Conservation (phyloP, 495 filamentous ascomycete genomes). For the Wilcoxina mikolae region DNA sequence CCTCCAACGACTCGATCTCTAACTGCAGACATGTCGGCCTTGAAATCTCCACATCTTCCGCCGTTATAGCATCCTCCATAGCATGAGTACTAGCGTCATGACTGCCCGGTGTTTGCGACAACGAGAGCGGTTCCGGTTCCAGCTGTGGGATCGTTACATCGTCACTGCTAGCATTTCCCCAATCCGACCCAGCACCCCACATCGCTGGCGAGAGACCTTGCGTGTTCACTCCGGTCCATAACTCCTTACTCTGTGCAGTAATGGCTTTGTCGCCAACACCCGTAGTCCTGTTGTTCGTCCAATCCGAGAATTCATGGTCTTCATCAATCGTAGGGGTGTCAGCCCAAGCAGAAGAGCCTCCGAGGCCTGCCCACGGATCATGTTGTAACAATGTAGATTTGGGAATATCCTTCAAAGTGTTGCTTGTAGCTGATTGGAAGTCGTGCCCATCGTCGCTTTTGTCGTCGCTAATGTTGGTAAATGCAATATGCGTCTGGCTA, state of each 20-base stretch:
- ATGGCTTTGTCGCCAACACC: not conserved
- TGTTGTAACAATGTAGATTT: constrained; percentile 7
- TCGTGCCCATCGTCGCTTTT: not conserved
- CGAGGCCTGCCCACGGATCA: constrained; percentile 20
- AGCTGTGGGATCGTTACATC: not conserved
- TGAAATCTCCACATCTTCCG: not conserved
- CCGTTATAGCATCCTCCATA: not conserved
- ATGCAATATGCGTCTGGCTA: not conserved
- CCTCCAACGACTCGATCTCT: not conserved
- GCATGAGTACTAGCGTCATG: not conserved
- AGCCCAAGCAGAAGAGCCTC: constrained; percentile 21
- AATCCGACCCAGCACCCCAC: constrained; percentile 23
- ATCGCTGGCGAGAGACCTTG: not conserved
- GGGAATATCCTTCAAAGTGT: not conserved
- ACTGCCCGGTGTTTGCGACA: not conserved
- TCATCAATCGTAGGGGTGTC: constrained; percentile 1
- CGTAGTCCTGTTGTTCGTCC: not conserved
- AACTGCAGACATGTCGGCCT: not conserved
- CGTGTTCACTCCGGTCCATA: not conserved
- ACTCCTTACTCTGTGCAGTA: not conserved
- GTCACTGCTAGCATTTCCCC: constrained; percentile 14
- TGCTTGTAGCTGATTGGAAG: constrained; percentile 1
- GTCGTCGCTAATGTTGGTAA: not conserved
- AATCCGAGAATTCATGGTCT: not conserved
- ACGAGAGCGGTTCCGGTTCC: not conserved